Evolutionary conservation across 768 basidiomycete species (phyloP).

Genomic region (Podaxis mareebaensis): DNA sequence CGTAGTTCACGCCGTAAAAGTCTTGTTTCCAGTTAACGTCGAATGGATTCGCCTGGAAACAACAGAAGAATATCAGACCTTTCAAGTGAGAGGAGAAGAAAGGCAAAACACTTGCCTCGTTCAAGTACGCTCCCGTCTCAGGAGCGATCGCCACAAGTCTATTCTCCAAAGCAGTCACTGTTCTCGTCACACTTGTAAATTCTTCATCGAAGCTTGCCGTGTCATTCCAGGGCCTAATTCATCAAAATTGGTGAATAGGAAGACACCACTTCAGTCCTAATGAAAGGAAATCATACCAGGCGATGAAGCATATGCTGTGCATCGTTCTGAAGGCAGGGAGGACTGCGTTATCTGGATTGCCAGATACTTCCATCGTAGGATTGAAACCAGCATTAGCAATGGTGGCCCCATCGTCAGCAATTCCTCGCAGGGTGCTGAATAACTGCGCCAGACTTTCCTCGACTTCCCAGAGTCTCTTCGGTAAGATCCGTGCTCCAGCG

Average conservation of each 20-base stretch:
- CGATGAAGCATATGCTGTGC: constrained; percentile 16
- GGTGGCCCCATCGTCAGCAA: constrained; percentile 19
- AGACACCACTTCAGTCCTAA: not conserved
- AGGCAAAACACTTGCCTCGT: constrained; percentile 15
- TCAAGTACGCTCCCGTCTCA: constrained; percentile 20
- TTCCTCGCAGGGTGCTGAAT: constrained; percentile 4
- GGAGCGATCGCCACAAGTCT: constrained; percentile 18
- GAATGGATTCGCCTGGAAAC: constrained; percentile 18
- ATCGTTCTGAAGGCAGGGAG: constrained; percentile 20
- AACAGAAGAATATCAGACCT: not conserved
- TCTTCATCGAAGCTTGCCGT: constrained; percentile 18
- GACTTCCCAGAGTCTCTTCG: constrained; percentile 14
- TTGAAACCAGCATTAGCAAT: constrained; percentile 18
- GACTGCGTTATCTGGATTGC: constrained; percentile 19
- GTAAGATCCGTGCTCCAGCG: constrained; percentile 17
- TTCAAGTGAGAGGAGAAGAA: not conserved
- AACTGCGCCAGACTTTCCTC: constrained; percentile 9
- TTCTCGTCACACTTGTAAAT: constrained; percentile 1
- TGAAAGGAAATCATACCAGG: constrained; percentile 3
- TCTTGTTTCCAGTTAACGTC: constrained; percentile 20
- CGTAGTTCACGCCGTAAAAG: constrained; percentile 22
- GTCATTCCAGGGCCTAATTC: constrained; percentile 17
- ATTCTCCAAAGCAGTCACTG: constrained; percentile 11
- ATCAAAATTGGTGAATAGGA: not conserved
- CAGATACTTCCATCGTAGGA: constrained; percentile 15